phyloP scores from a whole-genome alignment of 495 filamentous ascomycete species.

The Talaromyces stipitatus region DNA sequence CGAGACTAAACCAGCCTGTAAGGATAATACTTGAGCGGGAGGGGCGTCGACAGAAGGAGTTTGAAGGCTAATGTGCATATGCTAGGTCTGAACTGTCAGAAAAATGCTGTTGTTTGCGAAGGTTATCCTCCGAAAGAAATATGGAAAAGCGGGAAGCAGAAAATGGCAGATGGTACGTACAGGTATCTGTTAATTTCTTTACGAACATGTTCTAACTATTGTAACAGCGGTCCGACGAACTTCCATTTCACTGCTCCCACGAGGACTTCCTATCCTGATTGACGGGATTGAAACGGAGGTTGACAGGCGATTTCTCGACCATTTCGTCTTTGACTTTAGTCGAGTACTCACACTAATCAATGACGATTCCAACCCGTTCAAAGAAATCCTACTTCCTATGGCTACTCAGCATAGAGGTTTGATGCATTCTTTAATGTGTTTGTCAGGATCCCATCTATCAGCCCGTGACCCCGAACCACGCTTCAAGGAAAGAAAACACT shows the following conservation, averaged over 20 bases:
- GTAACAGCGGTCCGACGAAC: constrained; percentile 4
- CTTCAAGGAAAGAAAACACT: constrained; percentile 38
- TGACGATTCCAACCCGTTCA: constrained; percentile 82
- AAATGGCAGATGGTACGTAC: constrained; percentile 64
- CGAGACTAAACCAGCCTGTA: constrained; percentile 81
- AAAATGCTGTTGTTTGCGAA: constrained; percentile 89
- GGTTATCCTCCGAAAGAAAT: constrained; percentile 84
- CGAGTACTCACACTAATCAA: constrained; percentile 76
- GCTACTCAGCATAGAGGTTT: constrained; percentile 75
- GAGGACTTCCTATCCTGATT: constrained; percentile 69
- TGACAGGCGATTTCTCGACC: constrained; percentile 77
- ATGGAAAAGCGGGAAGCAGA: constrained; percentile 80
- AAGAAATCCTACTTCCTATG: constrained; percentile 80
- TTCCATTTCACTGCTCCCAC: constrained; percentile 27
- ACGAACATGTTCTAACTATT: background rate
- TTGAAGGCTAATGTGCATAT: background rate
- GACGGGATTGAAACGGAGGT: constrained; percentile 80
- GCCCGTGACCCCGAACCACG: constrained; percentile 39
- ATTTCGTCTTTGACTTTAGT: constrained; percentile 77
- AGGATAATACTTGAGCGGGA: background rate
- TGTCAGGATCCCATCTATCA: constrained; percentile 73
- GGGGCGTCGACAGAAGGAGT: background rate
- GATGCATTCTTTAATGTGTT: constrained; percentile 87
- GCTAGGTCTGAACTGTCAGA: constrained; percentile 79
- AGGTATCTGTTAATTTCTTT: background rate